phyloP scores from a whole-genome alignment of 2,329 filamentous ascomycete genomes.

The Ophiognomonia clavigignenti-juglandacearum region DNA sequence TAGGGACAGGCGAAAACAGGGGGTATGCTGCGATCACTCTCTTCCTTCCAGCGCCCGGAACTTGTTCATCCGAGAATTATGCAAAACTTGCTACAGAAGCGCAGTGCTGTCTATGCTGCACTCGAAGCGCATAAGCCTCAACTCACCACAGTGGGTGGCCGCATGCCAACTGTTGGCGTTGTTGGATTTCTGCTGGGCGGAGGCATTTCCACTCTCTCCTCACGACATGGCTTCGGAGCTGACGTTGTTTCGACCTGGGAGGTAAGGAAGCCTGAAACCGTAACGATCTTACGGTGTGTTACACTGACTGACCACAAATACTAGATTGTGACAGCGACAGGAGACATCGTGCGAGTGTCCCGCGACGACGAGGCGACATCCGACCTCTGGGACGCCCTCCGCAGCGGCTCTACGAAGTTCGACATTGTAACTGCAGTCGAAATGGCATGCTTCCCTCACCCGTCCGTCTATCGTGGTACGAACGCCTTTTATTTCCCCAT shows the following conservation, averaged over 20 bases:
- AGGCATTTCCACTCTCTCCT: constrained; percentile 1
- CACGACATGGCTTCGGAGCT: not conserved
- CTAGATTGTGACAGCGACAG: constrained; percentile 3
- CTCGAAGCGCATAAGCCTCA: constrained; percentile 1
- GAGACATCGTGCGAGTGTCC: constrained; percentile 1
- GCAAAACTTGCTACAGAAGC: not conserved
- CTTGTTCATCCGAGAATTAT: not conserved
- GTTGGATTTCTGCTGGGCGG: constrained; percentile 5
- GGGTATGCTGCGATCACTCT: not conserved
- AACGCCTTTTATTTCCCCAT: constrained; percentile 2
- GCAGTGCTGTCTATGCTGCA: not conserved
- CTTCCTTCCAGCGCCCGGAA: not conserved
- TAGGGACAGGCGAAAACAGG: constrained; percentile 3
- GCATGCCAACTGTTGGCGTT: constrained; percentile 1
- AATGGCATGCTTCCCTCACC: constrained; percentile 3
- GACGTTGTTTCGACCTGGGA: not conserved
- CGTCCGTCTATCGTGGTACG: not conserved
- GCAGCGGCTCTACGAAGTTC: constrained; percentile 4
- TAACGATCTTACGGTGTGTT: not conserved
- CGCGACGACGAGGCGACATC: not conserved
- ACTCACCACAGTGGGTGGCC: constrained; percentile 1
- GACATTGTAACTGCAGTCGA: constrained; percentile 4
- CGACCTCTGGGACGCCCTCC: constrained; percentile 1
- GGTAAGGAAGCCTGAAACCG: not conserved
- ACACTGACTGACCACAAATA: not conserved